Evolutionary conservation across 2,329 filamentous ascomycete genomes (phyloP).

Genomic region (Nannizziopsis barbatae): DNA sequence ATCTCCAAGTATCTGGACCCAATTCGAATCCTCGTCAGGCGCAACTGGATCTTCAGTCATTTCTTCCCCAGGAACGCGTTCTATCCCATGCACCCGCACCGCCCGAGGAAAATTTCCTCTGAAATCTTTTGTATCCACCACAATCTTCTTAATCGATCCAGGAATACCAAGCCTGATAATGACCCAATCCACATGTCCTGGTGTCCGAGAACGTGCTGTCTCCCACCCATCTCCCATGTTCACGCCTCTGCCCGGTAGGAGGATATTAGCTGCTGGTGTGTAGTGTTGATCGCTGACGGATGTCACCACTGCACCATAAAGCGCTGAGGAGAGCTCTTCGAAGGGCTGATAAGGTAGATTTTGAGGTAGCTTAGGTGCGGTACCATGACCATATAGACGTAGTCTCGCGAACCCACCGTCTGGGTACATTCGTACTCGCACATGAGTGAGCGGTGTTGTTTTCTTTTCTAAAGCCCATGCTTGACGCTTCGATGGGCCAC

Average conservation of each 20-base stretch:
- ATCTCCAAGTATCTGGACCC: constrained; percentile 29
- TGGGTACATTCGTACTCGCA: constrained; percentile 37
- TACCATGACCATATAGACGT: constrained; percentile 34
- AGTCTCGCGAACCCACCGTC: constrained; percentile 37
- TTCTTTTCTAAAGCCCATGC: constrained; percentile 30
- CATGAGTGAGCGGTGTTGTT: constrained; percentile 31
- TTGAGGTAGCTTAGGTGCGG: constrained; percentile 23
- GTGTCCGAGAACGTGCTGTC: constrained; percentile 30
- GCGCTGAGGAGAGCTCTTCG: constrained; percentile 34
- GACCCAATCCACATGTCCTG: constrained; percentile 35
- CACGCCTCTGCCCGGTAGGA: constrained; percentile 35
- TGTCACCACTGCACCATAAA: constrained; percentile 32
- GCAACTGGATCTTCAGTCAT: constrained; percentile 23
- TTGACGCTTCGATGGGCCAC: constrained; percentile 34
- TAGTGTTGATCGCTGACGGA: constrained; percentile 34
- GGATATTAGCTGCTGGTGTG: constrained; percentile 31
- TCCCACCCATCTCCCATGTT: constrained; percentile 39
- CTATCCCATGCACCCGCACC: constrained; percentile 31
- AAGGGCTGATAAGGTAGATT: constrained; percentile 9
- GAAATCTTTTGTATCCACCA: constrained; percentile 38
- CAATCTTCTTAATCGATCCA: constrained; percentile 29
- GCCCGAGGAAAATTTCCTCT: constrained; percentile 36
- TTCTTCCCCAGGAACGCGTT: constrained; percentile 11
- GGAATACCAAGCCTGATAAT: constrained; percentile 31
- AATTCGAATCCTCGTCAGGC: constrained; percentile 27